Evolutionary conservation across 2,329 filamentous ascomycete genomes (phyloP), one percentile per base, ranked within the genome.

Genomic region (Colletotrichum gloeosporioides): DNA sequence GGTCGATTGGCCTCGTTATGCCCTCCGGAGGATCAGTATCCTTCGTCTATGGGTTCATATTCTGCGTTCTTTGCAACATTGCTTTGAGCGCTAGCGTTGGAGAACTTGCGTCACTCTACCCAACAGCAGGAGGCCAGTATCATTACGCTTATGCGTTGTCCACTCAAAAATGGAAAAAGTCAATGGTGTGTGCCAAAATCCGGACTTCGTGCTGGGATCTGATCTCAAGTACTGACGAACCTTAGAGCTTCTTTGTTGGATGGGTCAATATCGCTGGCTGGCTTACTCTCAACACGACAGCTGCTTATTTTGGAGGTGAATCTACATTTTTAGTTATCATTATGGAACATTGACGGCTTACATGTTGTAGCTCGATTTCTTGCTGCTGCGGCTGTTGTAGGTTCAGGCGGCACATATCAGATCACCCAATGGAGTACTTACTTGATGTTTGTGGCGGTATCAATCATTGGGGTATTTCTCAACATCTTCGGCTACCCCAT

Each of bases 261-360:
- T 88, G 86, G 87, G 85, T 84, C 15, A 88, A 85, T 34, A 88
- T 88, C n/a, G 82, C 82, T 8, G 87, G 87, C 3, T 88, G 87
- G 87, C 80, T 88, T 1, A 86, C 84, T 4, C 80, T 88, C 0
- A 84, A 88, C 16, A 88, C 86, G 1, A 85, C 85, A 0, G 84
- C 87, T 71, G 85, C 82, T 0, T 88, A 86, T 78, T 88, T 88
- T 73, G 85, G 81, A 39, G 85, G 86, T 86, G 77, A 5, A 49
- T 49, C 10, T 7, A 53, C 79, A 29, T 16, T 16, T 15, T 6
- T 8, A 39, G 15, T 12, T n/a, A 29, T 5, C 12, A 32, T 15
- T 8, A 10, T 7, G 44, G 15, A 16, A n/a, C 1, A 55, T 3
- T 31, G 29, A 18, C 22, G 10, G 6, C 34, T 79, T 1, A 80